Conservation (phyloP, 371 early-diverging fungal species). For the Mucor indicus region DNA sequence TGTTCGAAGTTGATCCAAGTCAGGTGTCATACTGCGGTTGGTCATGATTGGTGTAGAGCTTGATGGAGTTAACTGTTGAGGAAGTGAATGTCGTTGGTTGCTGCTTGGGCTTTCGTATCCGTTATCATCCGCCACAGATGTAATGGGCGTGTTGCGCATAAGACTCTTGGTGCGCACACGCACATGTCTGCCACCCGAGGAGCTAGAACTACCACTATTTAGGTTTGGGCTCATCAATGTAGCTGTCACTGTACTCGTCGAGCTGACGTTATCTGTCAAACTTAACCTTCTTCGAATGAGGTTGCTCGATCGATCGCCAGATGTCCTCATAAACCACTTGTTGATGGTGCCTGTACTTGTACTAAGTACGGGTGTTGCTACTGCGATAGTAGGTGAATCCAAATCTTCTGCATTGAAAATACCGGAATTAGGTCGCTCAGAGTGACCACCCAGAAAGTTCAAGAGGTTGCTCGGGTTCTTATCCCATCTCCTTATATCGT, state of each 20-base stretch:
- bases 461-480: slow-evolving; percentile 33
- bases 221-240: background rate
- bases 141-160: slow-evolving; percentile 37
- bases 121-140: slow-evolving; percentile 5
- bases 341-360: slow-evolving; percentile 12
- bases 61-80: slow-evolving; percentile 5
- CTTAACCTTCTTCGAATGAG: slow-evolving; percentile 14
- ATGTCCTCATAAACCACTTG: slow-evolving; percentile 10
- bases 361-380: background rate
- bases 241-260: background rate
- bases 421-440: slow-evolving; percentile 19
- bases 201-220: slow-evolving; percentile 4
- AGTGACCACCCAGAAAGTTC: slow-evolving; percentile 35
- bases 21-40: slow-evolving; percentile 4
- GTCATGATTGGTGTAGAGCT: background rate
- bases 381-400: slow-evolving; percentile 3
- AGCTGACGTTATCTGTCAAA: slow-evolving; percentile 9
- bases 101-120: slow-evolving; percentile 7
- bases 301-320: slow-evolving; percentile 7
- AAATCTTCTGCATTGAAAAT: slow-evolving; percentile 21
- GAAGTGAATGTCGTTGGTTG: background rate
- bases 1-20: slow-evolving; percentile 8
- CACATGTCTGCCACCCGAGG: slow-evolving; percentile 9
- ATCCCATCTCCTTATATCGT: slow-evolving; percentile 38
- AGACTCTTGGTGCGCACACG: slow-evolving; percentile 36